Evolutionary conservation across 495 filamentous ascomycete species (phyloP), one percentile per base, ranked within the genome.

Genomic region (Penicillium pulvis): DNA sequence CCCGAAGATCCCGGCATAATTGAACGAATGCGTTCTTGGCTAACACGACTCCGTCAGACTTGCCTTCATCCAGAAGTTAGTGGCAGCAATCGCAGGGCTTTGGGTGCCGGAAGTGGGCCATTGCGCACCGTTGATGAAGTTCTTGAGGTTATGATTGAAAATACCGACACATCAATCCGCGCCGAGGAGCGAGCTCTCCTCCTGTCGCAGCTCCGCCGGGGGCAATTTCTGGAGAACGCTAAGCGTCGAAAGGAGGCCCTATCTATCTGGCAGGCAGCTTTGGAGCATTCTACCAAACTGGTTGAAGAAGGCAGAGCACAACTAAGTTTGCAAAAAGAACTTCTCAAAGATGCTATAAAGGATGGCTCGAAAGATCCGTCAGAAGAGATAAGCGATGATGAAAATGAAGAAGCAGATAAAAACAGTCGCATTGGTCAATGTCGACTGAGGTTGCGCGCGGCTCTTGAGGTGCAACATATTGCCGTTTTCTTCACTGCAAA

Each of bases 401-500:
- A 82, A 17, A 77, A 69, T 0, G 77, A 80, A 62, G 78, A 80
- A 49, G 58, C 59, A 7, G 72, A 74, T n/a, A 79, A 79, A 23
- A 76, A 75, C 55, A 76, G 70, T 60, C 79, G 67, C 44, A 64
- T 90, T 24, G 79, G 82, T 26, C 78, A 83, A n/a, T 81, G 83
- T 45, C 83, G 85, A 31, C 85, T 87, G 43, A 82, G 83, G 43
- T 79, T 98, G 2, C 83, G 91, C 17, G 71, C 73, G 39, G 84
- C 91, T 19, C 79, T 97, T 4, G 90, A 95, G 68, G 67, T 96
- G 41, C 83, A 93, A 59, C 93, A 97, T 64, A 84, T 86, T 57
- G 91, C 88, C 42, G 78, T 83, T 0, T 98, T 96, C 70, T 97
- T 95, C 69, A 85, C 86, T 17, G 91, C 85, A 28, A 96, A 92